Evolutionary conservation across 352 stramenopile genomes (phyloP), one percentile per base, ranked within the genome.

Genomic region (Phytophthora melonis): DNA sequence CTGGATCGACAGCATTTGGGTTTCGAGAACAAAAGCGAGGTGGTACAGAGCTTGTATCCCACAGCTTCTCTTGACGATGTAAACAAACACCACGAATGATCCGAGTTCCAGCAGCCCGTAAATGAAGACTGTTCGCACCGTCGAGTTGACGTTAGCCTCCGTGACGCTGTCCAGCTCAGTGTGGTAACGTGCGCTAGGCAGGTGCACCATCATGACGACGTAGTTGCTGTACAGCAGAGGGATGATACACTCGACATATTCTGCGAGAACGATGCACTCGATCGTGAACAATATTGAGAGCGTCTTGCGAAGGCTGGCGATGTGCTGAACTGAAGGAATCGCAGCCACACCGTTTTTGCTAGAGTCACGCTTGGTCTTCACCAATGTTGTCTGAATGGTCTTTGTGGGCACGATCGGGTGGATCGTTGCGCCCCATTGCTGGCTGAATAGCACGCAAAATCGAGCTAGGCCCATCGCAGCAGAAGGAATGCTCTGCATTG

Each of bases 241-340:
- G 19, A 87, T 75, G 49, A 85, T 53, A 18, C 69, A 75, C 39
- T 87, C 78, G 10, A 77, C 57, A 60, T 87, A 87, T 63, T 83
- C 80, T 4, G 75, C 41, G 3, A 87, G 34, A 6, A 75, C 59
- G 14, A 81, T 72, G 52, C 75, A 87, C 63, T 87, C 80, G 36
- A 74, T 75, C 2, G 77, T 78, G 57, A 81, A 85, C 6, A 81
- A 11, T 5, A 63, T 55, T 14, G 59, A 32, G 3, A 81, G 66
- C 5, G 65, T 47, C 1, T 63, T 65, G 10, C 66, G 58, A 21
- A 78, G 66, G 52, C 8, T 66, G 11, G 63, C 32, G 5, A 75
- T 58, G 14, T 74, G 68, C 43, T 60, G 25, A 14, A 70, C 67
- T 1, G 59, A 67, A 14, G 70, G 45, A 18, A 73, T 34, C 10